Evolutionary conservation across 2,329 filamentous ascomycete species (phyloP).

Genomic region (Metarhizium robertsii): DNA sequence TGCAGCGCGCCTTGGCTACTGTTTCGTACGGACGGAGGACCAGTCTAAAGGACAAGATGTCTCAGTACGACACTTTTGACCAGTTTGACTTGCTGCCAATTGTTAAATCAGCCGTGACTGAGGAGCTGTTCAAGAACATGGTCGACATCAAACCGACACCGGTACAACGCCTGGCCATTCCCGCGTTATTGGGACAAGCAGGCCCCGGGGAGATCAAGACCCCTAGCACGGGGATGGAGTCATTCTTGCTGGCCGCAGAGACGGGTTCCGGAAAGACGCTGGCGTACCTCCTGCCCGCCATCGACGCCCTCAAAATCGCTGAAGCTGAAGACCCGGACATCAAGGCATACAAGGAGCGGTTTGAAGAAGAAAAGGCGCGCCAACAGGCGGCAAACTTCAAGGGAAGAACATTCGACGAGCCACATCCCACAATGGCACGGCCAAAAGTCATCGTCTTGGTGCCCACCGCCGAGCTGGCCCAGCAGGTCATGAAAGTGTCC

Average conservation of each 20-base stretch:
- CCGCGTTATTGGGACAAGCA: slow-evolving; percentile 58
- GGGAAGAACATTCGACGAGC: slow-evolving; percentile 57
- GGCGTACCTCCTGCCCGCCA: slow-evolving; percentile 76
- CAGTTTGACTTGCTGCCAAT: slow-evolving; percentile 66
- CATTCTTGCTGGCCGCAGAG: slow-evolving; percentile 82
- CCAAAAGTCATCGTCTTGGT: slow-evolving; percentile 81
- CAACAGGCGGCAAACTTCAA: slow-evolving; percentile 45
- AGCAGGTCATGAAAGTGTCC: slow-evolving; percentile 72
- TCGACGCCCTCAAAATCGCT: slow-evolving; percentile 76
- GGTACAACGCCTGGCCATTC: slow-evolving; percentile 82
- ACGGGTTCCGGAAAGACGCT: slow-evolving; percentile 96
- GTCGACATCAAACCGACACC: slow-evolving; percentile 74
- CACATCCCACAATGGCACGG: slow-evolving; percentile 64
- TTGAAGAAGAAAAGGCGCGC: slow-evolving; percentile 46
- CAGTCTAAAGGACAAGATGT: slow-evolving; percentile 44
- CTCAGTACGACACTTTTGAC: slow-evolving; percentile 67
- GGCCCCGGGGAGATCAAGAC: slow-evolving; percentile 15
- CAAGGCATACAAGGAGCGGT: slow-evolving; percentile 45
- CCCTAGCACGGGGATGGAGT: slow-evolving; percentile 30
- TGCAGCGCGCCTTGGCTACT: slow-evolving; percentile 72
- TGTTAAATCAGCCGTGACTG: slow-evolving; percentile 60
- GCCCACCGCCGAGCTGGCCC: slow-evolving; percentile 84
- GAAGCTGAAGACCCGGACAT: slow-evolving; percentile 53
- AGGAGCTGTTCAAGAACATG: slow-evolving; percentile 67
- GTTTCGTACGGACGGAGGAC: slow-evolving; percentile 64